Base-by-base conservation (phyloP, 805 yeast species). In the Tetrapisispora phaffii region DNA sequence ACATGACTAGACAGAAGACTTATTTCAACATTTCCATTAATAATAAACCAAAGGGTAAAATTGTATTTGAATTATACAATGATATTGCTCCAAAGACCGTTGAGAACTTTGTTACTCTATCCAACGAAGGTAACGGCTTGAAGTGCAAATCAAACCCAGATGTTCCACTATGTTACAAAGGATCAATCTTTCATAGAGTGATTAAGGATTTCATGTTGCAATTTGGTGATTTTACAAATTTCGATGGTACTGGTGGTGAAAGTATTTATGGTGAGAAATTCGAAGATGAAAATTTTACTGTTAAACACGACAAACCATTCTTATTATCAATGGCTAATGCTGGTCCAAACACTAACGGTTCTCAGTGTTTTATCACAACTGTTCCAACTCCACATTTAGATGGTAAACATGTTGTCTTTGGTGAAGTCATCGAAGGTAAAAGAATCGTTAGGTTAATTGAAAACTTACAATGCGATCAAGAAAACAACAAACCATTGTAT, bases 321-420 rank as follows among this genome's bases (percentile, higher is more conserved):
- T 72, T 93, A 54, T 74, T 90, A 55, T 85, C 95, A 7, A 93
- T 90, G 97, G 97, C 98, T 47, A 90, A 90, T 60, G 85, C 97
- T 4, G 97, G 97, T 16, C 88, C 95, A 47, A 79, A 82, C 63
- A 90, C 97, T 41, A 93, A 93, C 60, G 97, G 97, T 1, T 87
- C 96, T 2, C 97, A 90, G 67, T 93, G 87, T 57, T 90, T 90
- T 65, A 80, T 90, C 57, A 90, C 98, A 23, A 86, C 96, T 2
- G 93, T 79, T 2, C 80, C 87, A 35, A 87, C 97, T 1, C 96
- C 97, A 7, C 97, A 90, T 66, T 75, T 93, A 53, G 90, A 93
- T 61, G 94, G 90, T 22, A 90, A 90, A 65, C 98, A 93, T 63
- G 97, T 89, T 43, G 97, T 93, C 2, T 93, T 93, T 62, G 98